These are phyloP conservation scores for Exophiala oligosperma DNA, from an alignment of 2,329 filamentous ascomycete species.

Conservation along the genomic window DNA sequence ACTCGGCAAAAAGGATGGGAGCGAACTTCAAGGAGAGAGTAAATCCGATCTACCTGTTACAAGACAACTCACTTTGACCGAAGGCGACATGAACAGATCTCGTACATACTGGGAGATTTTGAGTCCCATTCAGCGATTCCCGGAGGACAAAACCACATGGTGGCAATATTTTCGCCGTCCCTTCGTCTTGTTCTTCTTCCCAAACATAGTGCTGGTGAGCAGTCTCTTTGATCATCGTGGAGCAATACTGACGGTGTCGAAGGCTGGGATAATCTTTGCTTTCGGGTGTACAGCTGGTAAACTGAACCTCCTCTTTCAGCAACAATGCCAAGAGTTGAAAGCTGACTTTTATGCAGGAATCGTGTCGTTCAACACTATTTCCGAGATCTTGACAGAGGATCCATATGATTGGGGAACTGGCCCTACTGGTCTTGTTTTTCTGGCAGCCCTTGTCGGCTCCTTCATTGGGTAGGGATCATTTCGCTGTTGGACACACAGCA, in stretches of 20 bases:
- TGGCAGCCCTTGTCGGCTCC: neutral
- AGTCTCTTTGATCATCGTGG: neutral
- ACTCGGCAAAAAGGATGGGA: neutral
- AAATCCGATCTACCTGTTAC: neutral
- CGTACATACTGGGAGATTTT: neutral
- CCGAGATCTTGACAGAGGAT: neutral
- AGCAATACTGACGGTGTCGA: neutral
- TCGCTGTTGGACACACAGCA: neutral
- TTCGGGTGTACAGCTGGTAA: neutral
- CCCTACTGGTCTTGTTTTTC: neutral
- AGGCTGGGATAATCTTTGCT: neutral
- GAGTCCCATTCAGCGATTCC: neutral
- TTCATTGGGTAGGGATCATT: neutral
- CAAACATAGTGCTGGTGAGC: neutral
- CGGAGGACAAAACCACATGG: neutral
- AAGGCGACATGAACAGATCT: neutral
- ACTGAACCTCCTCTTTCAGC: neutral
- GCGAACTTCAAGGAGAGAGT: neutral
- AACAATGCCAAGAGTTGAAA: no score
- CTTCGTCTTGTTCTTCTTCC: neutral
- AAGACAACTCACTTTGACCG: neutral
- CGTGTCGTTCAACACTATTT: neutral
- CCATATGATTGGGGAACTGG: neutral
- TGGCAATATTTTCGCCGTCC: conserved; percentile 1
- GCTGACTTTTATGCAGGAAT: neutral